Conservation (phyloP, 352 stramenopile species). For the Phytopythium aichiense region DNA sequence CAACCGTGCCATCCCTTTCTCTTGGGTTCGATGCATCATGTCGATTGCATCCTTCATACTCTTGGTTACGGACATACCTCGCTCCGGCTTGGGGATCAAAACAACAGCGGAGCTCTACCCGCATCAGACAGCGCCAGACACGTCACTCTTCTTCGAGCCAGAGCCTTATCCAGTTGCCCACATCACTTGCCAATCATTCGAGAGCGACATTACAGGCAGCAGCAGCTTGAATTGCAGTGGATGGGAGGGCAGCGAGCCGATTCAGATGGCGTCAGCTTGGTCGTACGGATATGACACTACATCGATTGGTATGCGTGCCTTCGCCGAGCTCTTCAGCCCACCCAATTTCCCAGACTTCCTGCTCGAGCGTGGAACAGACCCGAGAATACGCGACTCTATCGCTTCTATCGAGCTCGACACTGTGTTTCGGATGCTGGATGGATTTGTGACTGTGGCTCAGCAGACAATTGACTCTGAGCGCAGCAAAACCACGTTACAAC, state of each 20-base stretch:
- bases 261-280: slow-evolving; percentile 9
- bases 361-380: slow-evolving; percentile 4
- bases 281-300: slow-evolving; percentile 25
- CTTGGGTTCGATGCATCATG: slow-evolving; percentile 4
- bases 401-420: slow-evolving; percentile 15
- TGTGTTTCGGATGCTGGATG: slow-evolving; percentile 30
- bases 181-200: slow-evolving; percentile 5
- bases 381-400: slow-evolving; percentile 6
- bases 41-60: slow-evolving; percentile 9
- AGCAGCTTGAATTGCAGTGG: slow-evolving; percentile 6
- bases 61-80: slow-evolving; percentile 28
- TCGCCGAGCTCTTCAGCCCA: slow-evolving; percentile 9
- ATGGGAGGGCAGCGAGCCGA: background rate
- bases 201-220: background rate
- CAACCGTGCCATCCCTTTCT: slow-evolving; percentile 2
- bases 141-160: slow-evolving; percentile 23
- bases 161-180: slow-evolving; percentile 30
- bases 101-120: slow-evolving; percentile 9
- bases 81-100: slow-evolving; percentile 22
- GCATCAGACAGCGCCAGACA: slow-evolving; percentile 9
- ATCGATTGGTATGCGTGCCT: slow-evolving; percentile 18
- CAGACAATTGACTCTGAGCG: background rate
- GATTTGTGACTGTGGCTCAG: slow-evolving; percentile 14
- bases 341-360: slow-evolving; percentile 8
- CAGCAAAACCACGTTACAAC: background rate